These are phyloP conservation scores for Phytophthora idaei DNA, from an alignment of 352 stramenopile genomes.

Conservation along the genomic window DNA sequence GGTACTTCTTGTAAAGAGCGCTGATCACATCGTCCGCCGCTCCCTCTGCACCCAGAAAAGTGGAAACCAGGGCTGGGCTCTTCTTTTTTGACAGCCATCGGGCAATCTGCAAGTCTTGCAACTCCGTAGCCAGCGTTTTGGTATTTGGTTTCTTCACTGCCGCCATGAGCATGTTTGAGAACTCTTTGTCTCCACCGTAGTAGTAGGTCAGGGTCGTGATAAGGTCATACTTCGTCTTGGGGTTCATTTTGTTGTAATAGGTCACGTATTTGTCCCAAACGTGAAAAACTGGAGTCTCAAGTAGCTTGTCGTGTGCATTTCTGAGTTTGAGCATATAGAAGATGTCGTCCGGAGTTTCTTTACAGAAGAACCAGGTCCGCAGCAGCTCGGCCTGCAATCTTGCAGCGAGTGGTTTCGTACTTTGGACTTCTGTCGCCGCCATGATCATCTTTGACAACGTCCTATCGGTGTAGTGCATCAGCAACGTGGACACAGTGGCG, in stretches of 20 bases:
- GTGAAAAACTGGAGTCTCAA: slow-evolving; percentile 6
- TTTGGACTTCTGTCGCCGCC: neutral
- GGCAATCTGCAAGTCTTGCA: neutral
- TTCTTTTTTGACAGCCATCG: neutral
- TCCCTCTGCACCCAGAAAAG: neutral
- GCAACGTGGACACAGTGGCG: slow-evolving; percentile 5
- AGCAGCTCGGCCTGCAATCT: slow-evolving; percentile 9
- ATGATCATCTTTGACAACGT: slow-evolving; percentile 15
- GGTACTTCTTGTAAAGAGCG: slow-evolving; percentile 4
- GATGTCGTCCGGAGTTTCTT: neutral
- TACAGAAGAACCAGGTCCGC: neutral
- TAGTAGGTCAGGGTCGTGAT: neutral
- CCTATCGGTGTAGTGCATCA: neutral
- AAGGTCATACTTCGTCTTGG: neutral
- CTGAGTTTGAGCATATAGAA: slow-evolving; percentile 8
- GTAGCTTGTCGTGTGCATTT: neutral
- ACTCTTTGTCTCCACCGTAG: neutral
- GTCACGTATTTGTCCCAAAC: slow-evolving; percentile 10
- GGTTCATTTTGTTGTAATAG: slow-evolving; percentile 4
- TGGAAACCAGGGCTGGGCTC: neutral
- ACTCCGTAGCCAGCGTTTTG: slow-evolving; percentile 1
- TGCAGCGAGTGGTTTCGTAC: slow-evolving; percentile 3
- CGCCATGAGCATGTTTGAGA: slow-evolving; percentile 1
- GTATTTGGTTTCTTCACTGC: slow-evolving; percentile 6
- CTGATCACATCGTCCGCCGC: neutral